Evolutionary conservation across 306 rosid species (phyloP).

Genomic region (Pyrus communis): DNA sequence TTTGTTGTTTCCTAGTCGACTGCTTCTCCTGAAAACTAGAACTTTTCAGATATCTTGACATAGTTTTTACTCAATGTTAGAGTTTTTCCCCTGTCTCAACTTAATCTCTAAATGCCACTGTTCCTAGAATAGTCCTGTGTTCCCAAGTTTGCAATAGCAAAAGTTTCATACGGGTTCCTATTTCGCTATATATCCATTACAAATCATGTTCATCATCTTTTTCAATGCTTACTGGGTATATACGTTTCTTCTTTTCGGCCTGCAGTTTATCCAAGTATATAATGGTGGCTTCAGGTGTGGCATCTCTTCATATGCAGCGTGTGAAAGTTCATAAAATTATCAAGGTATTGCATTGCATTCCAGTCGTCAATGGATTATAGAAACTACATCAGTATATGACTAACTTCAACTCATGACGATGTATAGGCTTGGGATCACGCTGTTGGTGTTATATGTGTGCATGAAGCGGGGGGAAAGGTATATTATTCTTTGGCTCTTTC

Average conservation of each 20-base stretch:
- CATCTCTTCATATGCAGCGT: conserved; percentile 29
- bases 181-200: neutral
- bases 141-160: neutral
- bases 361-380: neutral
- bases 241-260: neutral
- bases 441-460: conserved; percentile 52
- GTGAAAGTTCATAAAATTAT: conserved; percentile 23
- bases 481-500: neutral
- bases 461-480: conserved; percentile 41
- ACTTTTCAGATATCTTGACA: neutral
- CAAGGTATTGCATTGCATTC: conserved; percentile 26
- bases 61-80: neutral
- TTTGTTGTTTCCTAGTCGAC: conserved; percentile 19
- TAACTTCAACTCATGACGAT: neutral
- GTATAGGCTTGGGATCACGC: conserved; percentile 55
- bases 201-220: neutral
- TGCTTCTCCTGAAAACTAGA: conserved; percentile 2
- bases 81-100: neutral
- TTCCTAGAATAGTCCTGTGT: neutral
- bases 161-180: neutral
- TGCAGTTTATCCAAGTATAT: conserved; percentile 56
- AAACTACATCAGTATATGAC: neutral
- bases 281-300: conserved; percentile 50
- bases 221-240: neutral
- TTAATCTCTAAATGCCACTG: neutral